Evolutionary conservation across 23 red algal genomes (phyloP), one percentile per base, ranked within the genome.

Genomic region (Gracilaria domingensis): DNA sequence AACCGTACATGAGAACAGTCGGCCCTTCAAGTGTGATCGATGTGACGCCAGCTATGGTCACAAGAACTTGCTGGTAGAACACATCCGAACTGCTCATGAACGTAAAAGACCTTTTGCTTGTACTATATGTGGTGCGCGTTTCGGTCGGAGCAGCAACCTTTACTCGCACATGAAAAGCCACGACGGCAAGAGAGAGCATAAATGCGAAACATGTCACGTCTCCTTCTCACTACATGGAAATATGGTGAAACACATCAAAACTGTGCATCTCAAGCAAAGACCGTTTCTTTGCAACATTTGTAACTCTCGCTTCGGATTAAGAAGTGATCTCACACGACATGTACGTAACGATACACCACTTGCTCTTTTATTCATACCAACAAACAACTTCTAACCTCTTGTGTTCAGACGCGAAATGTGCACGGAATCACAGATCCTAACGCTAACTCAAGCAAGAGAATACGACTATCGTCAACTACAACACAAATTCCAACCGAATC

Each of bases 11-110:
- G 90, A 86, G 12, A 84, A 79, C 39, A 54, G 64, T 39, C 90
- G 90, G 23, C 90, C 90, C 29, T 93, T 85, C 82, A 93, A 79
- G 44, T 93, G 90, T 40, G 80, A 79, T 48, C 90, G 82, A n/a
- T 93, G 90, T 54, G 71, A 86, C 45, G 82, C 80, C 25, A 75
- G 79, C 20, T 93, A 93, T 40, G 90, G 80, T 11, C 80, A 84
- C 35, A 83, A 85, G 66, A 93, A 93, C 70, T 61, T 93, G 58
- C 48, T 93, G 34, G 71, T 75, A 25, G 90, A 93, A 77, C 90
- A 93, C 56, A 66, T 93, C 29, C 80, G 79, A 35, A 93, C 90
- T 29, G 79, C 90, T 12, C 90, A 93, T 37, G 72, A 79, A 33
- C 73, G 82, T 34, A 65, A 93, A 79, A 49, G 90, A 83, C 90